Base-by-base conservation (phyloP, 2,329 filamentous ascomycete genomes). In the Emergomyces orientalis region DNA sequence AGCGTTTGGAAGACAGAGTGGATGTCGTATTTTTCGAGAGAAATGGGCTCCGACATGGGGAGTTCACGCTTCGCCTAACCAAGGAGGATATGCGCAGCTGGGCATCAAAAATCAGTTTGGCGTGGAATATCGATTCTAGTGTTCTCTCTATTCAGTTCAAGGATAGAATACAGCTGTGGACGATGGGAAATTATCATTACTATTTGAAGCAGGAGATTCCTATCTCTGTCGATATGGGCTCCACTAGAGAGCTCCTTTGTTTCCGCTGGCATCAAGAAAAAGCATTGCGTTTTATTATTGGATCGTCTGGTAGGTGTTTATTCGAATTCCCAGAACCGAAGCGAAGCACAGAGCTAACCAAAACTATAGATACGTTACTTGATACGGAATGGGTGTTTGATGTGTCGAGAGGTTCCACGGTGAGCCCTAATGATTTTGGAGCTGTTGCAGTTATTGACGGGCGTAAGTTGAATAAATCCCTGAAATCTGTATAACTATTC, bases 141-240 rank as follows among this genome's bases (percentile, higher is more conserved):
- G 90, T 96, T 0, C 81, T 99, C 55, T 91, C 93, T 6, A 87
- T 97, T n/a, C 81, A 84, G 1, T 85, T 92, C 68, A 79, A 80
- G 39, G 84, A 91, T 66, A 83, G 85, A 62, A 78, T 94, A n/a
- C 94, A 99, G 72, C 79, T 99, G 1, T 99, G 94, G 94, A 96
- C 91, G 0, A 96, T 88, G 82, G 89, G 91, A 25, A 99, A 99
- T 74, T 99, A 99, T 69, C 90, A 97, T 73, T 99, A 94, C 84
- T 97, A 97, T 74, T 81, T 99, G 19, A 99, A 99, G 77, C 91
- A 96, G 73, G 91, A 97, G 72, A 81, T 97, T 7, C 76, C 78
- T 7, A 77, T 82, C 7, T 69, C 73, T 8, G 65, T 69, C 34
- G 70, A 71, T 59, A 68, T 67, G 17, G 61, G 64, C 27, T 59